These are phyloP conservation scores for Macrophomina tecta DNA, from an alignment of 2,329 filamentous ascomycete genomes.

Conservation along the genomic window DNA sequence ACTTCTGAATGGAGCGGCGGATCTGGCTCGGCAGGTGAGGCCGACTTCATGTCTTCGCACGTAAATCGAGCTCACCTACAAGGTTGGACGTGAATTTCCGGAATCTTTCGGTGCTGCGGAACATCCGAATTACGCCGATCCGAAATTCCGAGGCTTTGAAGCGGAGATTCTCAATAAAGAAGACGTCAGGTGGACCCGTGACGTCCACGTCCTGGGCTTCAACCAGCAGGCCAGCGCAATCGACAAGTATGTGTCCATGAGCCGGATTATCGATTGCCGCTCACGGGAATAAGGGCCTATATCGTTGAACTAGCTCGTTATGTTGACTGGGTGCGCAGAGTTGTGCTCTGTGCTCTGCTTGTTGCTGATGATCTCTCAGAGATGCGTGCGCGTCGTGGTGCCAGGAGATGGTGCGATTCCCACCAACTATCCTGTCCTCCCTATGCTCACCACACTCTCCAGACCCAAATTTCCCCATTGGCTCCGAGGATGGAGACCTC, in stretches of 20 bases:
- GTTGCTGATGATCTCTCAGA: background rate
- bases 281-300: constrained; percentile 29
- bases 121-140: too few species aligned
- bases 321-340: constrained; percentile 25
- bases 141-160: constrained; percentile 31
- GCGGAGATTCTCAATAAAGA: constrained; percentile 28
- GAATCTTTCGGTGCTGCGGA: too few species aligned
- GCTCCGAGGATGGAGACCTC: background rate
- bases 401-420: background rate
- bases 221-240: constrained; percentile 28
- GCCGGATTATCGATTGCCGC: background rate
- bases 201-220: constrained; percentile 30
- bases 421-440: too few species aligned
- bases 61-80: background rate
- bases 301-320: constrained; percentile 32
- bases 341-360: too few species aligned
- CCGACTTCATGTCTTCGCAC: too few species aligned
- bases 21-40: background rate
- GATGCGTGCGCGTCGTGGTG: background rate
- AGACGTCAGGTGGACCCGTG: constrained; percentile 32
- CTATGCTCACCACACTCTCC: background rate
- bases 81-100: too few species aligned
- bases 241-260: constrained; percentile 14
- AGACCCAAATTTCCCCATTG: background rate
- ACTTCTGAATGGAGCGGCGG: background rate